Conservation (phyloP, 176 grass and related monocot genomes). For the Triticum turgidum region DNA sequence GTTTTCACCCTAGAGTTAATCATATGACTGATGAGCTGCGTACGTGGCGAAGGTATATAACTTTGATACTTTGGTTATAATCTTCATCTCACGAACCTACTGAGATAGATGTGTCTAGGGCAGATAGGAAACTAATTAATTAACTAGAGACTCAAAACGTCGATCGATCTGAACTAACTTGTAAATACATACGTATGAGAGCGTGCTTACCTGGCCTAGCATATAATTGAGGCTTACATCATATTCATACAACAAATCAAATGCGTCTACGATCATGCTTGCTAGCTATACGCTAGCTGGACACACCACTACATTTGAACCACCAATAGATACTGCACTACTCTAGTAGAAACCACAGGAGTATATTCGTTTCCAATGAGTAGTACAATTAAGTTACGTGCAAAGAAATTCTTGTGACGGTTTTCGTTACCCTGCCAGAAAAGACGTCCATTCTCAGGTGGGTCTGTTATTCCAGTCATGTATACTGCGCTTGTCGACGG, state of each 20-base stretch:
- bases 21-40: background rate
- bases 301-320: background rate
- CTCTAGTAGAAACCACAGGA: too few relatives aligned
- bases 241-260: constrained; percentile 11
- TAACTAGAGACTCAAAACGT: too few relatives aligned
- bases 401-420: too few relatives aligned
- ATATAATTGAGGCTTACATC: too few relatives aligned
- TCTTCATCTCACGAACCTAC: background rate
- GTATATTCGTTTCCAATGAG: too few relatives aligned
- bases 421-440: too few relatives aligned
- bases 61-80: background rate
- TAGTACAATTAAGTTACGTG: too few relatives aligned
- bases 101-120: background rate
- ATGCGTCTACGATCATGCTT: background rate
- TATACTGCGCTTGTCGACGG: background rate
- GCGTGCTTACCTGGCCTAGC: too few relatives aligned
- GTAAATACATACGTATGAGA: too few relatives aligned
- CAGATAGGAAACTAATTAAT: background rate
- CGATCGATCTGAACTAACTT: too few relatives aligned
- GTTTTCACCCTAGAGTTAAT: background rate
- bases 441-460: too few relatives aligned
- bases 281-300: background rate
- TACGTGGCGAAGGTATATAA: background rate
- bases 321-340: too few relatives aligned
- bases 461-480: background rate